phyloP scores from a whole-genome alignment of 2,329 filamentous ascomycete species.

The Colletotrichum nymphaeae region DNA sequence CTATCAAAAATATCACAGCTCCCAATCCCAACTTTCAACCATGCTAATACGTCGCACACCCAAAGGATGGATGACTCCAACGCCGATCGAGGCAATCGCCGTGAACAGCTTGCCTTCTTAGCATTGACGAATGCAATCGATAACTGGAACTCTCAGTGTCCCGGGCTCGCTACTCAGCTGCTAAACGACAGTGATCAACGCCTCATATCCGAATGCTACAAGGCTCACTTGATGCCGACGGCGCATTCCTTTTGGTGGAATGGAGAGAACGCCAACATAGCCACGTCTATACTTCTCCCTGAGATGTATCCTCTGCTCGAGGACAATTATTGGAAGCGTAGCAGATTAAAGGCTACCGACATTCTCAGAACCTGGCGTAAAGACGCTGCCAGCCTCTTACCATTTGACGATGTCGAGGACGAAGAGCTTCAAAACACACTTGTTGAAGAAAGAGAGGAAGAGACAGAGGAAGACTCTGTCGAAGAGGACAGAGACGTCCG shows the following conservation, averaged over 20 bases:
- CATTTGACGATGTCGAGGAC: background rate
- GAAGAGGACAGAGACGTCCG: background rate
- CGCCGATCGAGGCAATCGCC: background rate
- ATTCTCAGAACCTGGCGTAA: slow-evolving; percentile 20
- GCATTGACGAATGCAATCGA: slow-evolving; percentile 23
- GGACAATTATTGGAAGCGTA: background rate
- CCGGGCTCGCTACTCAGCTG: background rate
- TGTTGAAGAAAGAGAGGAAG: no score
- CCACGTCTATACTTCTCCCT: background rate
- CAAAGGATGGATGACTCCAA: slow-evolving; percentile 2
- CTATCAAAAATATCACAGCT: background rate
- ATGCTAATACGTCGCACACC: background rate
- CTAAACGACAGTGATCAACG: slow-evolving; percentile 7
- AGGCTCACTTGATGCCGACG: slow-evolving; percentile 13
- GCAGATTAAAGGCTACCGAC: background rate
- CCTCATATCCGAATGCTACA: background rate
- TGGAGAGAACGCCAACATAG: background rate
- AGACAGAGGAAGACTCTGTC: background rate
- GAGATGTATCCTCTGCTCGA: slow-evolving; percentile 1
- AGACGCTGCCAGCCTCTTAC: slow-evolving; percentile 12
- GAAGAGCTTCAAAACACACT: background rate
- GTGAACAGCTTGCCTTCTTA: slow-evolving; percentile 10
- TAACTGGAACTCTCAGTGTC: background rate
- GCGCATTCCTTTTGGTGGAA: slow-evolving; percentile 24
- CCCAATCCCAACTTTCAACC: background rate